Conservation (phyloP, 139 green algal genomes). For the Desmodesmus armatus region DNA sequence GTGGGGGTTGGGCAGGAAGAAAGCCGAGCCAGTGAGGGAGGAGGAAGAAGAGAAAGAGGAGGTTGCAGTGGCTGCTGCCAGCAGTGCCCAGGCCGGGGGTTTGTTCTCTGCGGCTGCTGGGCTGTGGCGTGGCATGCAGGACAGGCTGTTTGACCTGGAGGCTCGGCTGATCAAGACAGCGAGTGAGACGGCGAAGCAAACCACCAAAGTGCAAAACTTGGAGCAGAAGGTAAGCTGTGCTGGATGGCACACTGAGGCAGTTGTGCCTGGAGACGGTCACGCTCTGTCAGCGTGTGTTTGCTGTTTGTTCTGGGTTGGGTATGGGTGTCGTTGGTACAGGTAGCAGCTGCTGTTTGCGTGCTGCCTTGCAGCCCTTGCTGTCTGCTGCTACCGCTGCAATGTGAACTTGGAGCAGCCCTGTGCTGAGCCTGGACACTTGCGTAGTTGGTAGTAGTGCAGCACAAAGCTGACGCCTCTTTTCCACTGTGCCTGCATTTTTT, state of each 20-base stretch:
- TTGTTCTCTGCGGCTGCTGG: conserved; percentile 38
- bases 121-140: conserved; percentile 33
- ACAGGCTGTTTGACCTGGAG: conserved; percentile 84
- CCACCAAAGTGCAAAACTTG: conserved; percentile 47
- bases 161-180: conserved; percentile 66
- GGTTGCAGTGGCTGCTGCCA: neutral
- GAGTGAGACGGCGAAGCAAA: conserved; percentile 62
- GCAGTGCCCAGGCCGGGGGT: neutral
- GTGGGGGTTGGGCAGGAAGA: neutral
- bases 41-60: conserved; percentile 1
- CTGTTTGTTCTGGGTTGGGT: neutral
- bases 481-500: too few species aligned
- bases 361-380: too few species aligned
- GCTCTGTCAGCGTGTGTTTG: neutral
- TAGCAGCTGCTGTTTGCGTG: too few species aligned
- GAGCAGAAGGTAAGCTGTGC: conserved; percentile 43
- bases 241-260: too few species aligned
- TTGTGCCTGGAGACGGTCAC: neutral
- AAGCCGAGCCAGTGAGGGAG: neutral
- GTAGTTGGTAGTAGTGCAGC: too few species aligned
- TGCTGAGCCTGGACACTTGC: too few species aligned
- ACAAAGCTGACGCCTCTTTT: too few species aligned
- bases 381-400: too few species aligned
- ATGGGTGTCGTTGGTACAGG: neutral
- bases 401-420: too few species aligned